phyloP scores from a whole-genome alignment of 164 flowering plant species.

The Nymphaea colorata region DNA sequence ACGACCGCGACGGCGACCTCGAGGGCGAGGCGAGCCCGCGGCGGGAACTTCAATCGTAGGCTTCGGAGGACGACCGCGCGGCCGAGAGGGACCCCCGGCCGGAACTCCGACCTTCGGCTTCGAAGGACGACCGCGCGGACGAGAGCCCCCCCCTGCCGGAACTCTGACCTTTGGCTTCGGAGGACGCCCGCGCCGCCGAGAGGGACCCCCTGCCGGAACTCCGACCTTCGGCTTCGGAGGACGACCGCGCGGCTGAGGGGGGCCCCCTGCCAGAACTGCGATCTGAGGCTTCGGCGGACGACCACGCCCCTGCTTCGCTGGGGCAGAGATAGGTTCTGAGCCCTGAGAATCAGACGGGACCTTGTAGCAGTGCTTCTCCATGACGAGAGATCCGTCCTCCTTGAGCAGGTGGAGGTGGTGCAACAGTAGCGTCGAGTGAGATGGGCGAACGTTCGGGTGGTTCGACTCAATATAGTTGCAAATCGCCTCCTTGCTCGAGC shows the following conservation, averaged over 20 bases:
- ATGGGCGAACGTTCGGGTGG: neutral
- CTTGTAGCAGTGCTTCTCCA: neutral
- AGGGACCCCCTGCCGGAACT: neutral
- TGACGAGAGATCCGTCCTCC: neutral
- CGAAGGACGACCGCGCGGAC: neutral
- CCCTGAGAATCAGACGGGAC: too few relatives aligned
- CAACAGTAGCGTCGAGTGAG: neutral
- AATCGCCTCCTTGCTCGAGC: neutral
- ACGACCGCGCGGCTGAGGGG: neutral
- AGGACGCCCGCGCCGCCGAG: neutral
- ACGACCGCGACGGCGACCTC: neutral
- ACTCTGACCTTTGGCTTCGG: neutral
- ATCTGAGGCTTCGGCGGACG: neutral
- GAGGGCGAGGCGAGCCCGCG: neutral
- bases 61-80: neutral
- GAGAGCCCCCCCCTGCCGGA: neutral
- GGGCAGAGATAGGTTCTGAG: too few relatives aligned
- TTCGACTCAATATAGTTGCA: neutral
- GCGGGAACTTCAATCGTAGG: neutral
- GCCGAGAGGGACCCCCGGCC: neutral
- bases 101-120: neutral
- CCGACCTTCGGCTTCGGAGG: neutral
- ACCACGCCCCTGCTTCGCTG: neutral
- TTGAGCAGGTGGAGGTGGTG: neutral
- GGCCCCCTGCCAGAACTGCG: neutral